These are phyloP conservation scores for Hericium alpestre DNA, from an alignment of 768 basidiomycete genomes.

Conservation along the genomic window DNA sequence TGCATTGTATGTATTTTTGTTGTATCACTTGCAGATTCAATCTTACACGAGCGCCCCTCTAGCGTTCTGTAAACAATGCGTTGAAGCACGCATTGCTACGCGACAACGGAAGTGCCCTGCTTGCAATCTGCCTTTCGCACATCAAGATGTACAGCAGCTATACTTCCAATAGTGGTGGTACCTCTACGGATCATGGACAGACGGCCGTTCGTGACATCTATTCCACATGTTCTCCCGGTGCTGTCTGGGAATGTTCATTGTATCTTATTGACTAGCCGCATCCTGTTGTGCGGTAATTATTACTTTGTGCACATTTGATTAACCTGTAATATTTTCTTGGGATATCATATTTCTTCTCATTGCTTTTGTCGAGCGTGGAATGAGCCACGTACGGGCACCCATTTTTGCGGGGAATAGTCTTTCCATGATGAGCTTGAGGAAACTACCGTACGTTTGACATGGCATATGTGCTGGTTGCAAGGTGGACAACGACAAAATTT, in stretches of 20 bases:
- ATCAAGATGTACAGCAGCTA: conserved; percentile 67
- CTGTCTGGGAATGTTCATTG: no score
- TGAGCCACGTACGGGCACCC: no score
- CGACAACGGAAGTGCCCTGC: conserved; percentile 92
- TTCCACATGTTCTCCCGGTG: no score
- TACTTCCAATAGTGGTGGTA: conserved; percentile 40
- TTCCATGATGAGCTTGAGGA: no score
- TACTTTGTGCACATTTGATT: conserved; percentile 1
- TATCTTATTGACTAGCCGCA: not conserved
- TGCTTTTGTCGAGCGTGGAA: no score
- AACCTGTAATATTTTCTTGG: not conserved
- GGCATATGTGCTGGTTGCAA: no score
- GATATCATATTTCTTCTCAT: not conserved
- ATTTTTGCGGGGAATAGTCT: no score
- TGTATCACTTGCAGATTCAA: not conserved
- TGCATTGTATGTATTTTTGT: conserved; percentile 62
- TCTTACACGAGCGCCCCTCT: conserved; percentile 1
- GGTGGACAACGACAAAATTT: no score
- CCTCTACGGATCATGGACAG: no score
- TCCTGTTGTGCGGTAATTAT: conserved; percentile 4
- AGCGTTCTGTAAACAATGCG: conserved; percentile 81
- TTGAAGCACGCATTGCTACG: conserved; percentile 79
- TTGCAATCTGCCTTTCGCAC: conserved; percentile 72
- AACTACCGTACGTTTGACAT: no score
- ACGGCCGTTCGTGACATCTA: no score